These are phyloP conservation scores for Ogataea trehaloabstinens DNA, from an alignment of 805 yeast species.

Conservation along the genomic window DNA sequence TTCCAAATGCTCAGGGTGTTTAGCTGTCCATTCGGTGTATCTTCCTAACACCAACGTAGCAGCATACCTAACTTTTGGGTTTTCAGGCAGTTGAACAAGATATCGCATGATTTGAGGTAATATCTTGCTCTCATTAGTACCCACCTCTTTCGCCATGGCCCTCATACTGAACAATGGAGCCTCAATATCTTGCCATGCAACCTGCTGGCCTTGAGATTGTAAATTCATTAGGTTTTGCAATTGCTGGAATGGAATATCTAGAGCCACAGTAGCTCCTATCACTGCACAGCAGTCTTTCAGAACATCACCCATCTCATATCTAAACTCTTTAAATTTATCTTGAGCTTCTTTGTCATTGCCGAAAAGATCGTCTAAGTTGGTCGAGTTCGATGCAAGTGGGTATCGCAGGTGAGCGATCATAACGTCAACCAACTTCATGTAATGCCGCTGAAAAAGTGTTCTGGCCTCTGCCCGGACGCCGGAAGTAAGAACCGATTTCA, in stretches of 20 bases:
- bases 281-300: constrained; percentile 92
- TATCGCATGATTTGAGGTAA: constrained; percentile 75
- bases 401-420: constrained; percentile 72
- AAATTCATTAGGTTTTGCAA: constrained; percentile 42
- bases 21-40: constrained; percentile 91
- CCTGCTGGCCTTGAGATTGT: constrained; percentile 33
- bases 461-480: constrained; percentile 57
- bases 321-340: constrained; percentile 88
- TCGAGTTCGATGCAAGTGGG: constrained; percentile 47
- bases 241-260: constrained; percentile 65
- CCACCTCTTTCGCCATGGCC: constrained; percentile 91
- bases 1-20: constrained; percentile 79
- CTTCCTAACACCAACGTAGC: constrained; percentile 93
- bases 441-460: constrained; percentile 50
- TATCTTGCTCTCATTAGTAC: constrained; percentile 57
- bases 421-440: constrained; percentile 54
- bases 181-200: constrained; percentile 84
- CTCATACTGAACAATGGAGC: constrained; percentile 88
- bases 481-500: constrained; percentile 68
- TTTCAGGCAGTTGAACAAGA: constrained; percentile 73
- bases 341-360: constrained; percentile 73
- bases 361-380: constrained; percentile 48
- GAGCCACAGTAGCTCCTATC: constrained; percentile 70
- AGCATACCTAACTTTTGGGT: constrained; percentile 84
- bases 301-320: constrained; percentile 98